Base-by-base conservation (phyloP, 305 asterid genomes). In the Rubia peregrina region DNA sequence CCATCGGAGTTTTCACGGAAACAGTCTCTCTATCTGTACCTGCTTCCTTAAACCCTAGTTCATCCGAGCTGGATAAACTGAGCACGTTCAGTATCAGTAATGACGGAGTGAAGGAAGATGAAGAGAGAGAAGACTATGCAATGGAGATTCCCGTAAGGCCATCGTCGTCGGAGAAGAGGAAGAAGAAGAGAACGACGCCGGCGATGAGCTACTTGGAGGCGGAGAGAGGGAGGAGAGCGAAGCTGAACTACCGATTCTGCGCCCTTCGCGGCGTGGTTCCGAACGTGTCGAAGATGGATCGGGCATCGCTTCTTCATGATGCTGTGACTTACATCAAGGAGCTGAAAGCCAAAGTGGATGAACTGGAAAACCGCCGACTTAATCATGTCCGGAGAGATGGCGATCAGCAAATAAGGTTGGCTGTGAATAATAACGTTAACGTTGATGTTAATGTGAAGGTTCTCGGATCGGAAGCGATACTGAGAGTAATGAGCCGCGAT, bases 391-490 rank as follows among this genome's bases (percentile, higher is more conserved):
- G 36, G 36, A 33, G 36, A 33, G 36, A 33, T 33, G 36, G 36
- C 36, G 36, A 33, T 33, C 36, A 1, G 36, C 36, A 33, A 33
- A 33, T 33, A 33, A 33, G 36, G 36, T 4, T 33, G 36, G 36
- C 3, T 33, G 36, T 2, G 36, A 33, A 33, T 33, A 33, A 33
- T 4, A 33, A 33, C 36, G 36, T 33, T 33, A 33, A 33, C 2
- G 36, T 33, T 33, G 36, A 33, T 33, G 36, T 33, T 4, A 33
- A 33, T 44, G 72, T 86, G 1, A 82, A 82, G 87, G 75, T 89
- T 2, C 68, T 89, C 0, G 97, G 96, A 4, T 21, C 42, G 2
- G 87, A 89, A 57, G 97, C 89, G 21, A 89, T 91, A 83, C 73
- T 89, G 14, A 74, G 95, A 19, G 85, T 89, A 2, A 89, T 87